Base-by-base conservation (phyloP, 371 early-diverging fungal species). In the Apophysomyces variabilis region DNA sequence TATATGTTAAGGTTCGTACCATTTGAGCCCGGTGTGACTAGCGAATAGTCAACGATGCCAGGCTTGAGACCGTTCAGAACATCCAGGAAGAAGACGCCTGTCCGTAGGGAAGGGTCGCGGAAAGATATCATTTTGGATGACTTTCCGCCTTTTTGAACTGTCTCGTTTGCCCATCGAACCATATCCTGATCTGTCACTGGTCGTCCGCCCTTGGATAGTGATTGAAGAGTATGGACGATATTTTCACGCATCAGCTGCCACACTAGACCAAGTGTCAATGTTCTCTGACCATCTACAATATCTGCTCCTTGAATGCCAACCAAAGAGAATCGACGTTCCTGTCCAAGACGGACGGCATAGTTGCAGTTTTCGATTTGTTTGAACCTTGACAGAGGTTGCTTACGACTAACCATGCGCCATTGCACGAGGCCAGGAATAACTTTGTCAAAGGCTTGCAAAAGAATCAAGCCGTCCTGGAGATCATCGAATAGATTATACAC, bases 181-280 rank as follows among this genome's bases (percentile, higher is more conserved):
- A 96, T 92, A 76, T 96, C 96, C 59, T 76, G 69, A 57, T 96
- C 97, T 9, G 95, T 93, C 39, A 96, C 84, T 60, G 92, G 89
- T 39, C 85, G 76, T 41, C 95, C 95, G 60, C 79, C 77, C 60
- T 89, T 87, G 21, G 91, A 89, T 39, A 95, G 78, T 43, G 90
- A 86, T 72, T 90, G 88, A 67, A 96, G 80, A 11, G 95, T 95
- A 72, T 93, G 94, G 16, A 95, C 83, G 61, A 96, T 90, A 78
- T 96, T 92, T 62, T 92, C 94, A 16, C 97, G 89, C 97, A 96
- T 96, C 79, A 96, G 82, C 82, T 96, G 96, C 97, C 97, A 96
- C 38, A 93, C 93, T 16, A 95, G 75, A 6, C 80, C 87, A 38
- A 96, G 82, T 14, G 93, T 95, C 43, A 96, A 79, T 5, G 89